Percentiles rank a stretch among this genome's conserved stretches.
Evolutionary conservation across 116 monocot genomes (phyloP).

Genomic region (Papilionanthe hybrid): DNA sequence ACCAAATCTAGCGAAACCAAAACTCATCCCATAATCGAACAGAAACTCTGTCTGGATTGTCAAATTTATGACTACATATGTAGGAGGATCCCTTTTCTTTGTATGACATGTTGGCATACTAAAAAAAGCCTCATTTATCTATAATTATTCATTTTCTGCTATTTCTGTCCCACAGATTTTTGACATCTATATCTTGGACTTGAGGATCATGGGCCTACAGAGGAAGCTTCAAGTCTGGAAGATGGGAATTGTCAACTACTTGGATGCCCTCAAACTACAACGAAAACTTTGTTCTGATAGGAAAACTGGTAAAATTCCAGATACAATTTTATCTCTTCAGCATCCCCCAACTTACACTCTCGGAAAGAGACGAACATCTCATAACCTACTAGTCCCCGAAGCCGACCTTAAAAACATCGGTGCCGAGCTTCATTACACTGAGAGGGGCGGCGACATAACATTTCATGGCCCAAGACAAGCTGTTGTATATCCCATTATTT

Average conservation of each 20-base stretch:
- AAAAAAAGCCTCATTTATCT: neutral
- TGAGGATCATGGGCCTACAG: neutral
- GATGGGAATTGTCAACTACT: constrained; percentile 34
- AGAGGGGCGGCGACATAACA: constrained; percentile 54
- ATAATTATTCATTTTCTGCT: neutral
- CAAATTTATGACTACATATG: too few species aligned
- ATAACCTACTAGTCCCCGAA: constrained; percentile 37
- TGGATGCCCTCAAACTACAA: constrained; percentile 42
- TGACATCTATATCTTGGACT: too few species aligned
- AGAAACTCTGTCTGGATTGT: too few species aligned
- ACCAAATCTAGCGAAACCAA: too few species aligned
- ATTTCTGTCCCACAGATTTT: neutral
- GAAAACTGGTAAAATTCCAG: constrained; percentile 25
- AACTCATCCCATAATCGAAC: too few species aligned
- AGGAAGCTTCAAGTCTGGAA: constrained; percentile 37
- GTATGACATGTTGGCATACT: neutral
- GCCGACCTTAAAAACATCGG: constrained; percentile 39
- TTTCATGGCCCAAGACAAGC: constrained; percentile 55
- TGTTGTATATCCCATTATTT: constrained; percentile 45
- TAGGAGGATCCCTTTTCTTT: neutral
- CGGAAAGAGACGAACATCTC: constrained; percentile 39
- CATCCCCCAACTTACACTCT: constrained; percentile 58
- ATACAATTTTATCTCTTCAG: constrained; percentile 41
- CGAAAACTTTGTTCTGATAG: constrained; percentile 27
- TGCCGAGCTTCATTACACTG: constrained; percentile 41